Conservation (phyloP, 2,329 filamentous ascomycete genomes). For the Arthrocladium fulminans region DNA sequence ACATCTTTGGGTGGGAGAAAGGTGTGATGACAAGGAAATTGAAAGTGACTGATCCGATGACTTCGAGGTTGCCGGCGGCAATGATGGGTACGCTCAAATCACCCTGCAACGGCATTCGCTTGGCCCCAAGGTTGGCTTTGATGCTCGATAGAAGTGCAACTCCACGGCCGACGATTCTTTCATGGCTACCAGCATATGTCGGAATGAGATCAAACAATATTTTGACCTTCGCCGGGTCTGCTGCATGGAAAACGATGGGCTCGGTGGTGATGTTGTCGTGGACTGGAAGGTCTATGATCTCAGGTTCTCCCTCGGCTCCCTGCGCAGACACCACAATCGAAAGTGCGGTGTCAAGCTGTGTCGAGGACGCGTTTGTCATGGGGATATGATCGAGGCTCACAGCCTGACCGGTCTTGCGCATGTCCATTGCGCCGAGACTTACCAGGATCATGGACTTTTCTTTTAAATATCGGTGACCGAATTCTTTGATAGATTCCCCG, state of each 20-base stretch:
- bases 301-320: constrained; percentile 76
- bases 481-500: constrained; percentile 80
- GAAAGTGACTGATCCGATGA: constrained; percentile 93
- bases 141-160: constrained; percentile 82
- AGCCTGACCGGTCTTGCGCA: constrained; percentile 67
- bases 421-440: constrained; percentile 90
- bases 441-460: constrained; percentile 84
- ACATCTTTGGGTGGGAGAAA: constrained; percentile 89
- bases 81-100: constrained; percentile 89
- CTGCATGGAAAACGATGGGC: constrained; percentile 79
- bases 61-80: constrained; percentile 68
- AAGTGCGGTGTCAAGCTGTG: constrained; percentile 85
- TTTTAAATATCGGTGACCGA: constrained; percentile 89
- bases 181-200: constrained; percentile 75
- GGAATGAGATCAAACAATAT: constrained; percentile 90
- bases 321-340: constrained; percentile 83
- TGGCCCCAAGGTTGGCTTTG: constrained; percentile 70
- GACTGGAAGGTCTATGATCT: constrained; percentile 82
- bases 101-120: constrained; percentile 84
- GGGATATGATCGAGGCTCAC: constrained; percentile 85
- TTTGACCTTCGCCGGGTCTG: constrained; percentile 71
- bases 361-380: constrained; percentile 76
- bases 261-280: constrained; percentile 92
- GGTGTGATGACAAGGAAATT: constrained; percentile 93
- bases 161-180: constrained; percentile 77